Evolutionary conservation across 2,329 filamentous ascomycete species (phyloP).

Genomic region (Cytospora schulzeri): DNA sequence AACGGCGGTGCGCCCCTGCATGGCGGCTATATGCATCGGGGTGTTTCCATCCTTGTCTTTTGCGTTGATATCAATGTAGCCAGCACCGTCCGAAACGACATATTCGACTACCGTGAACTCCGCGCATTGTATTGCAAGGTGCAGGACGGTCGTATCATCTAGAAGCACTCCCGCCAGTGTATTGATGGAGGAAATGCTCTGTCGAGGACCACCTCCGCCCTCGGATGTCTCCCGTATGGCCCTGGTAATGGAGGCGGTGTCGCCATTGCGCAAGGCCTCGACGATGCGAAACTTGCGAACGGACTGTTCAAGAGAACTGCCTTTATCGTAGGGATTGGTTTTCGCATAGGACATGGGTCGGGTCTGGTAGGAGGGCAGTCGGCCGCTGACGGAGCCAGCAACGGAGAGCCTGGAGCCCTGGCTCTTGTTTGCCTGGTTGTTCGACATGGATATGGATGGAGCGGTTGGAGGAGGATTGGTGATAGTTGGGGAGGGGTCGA

Average conservation of each 20-base stretch:
- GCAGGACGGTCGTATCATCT: constrained; percentile 86
- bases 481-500: constrained; percentile 37
- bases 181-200: constrained; percentile 59
- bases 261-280: constrained; percentile 86
- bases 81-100: constrained; percentile 75
- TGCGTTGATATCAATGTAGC: constrained; percentile 78
- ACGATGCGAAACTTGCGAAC: constrained; percentile 93
- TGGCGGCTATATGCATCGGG: constrained; percentile 83
- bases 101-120: constrained; percentile 92
- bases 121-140: constrained; percentile 93
- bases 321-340: constrained; percentile 44
- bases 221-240: constrained; percentile 71
- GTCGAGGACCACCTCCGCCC: constrained; percentile 46
- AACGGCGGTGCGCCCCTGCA: constrained; percentile 76
- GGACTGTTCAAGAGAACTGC: constrained; percentile 79
- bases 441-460: constrained; percentile 41
- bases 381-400: constrained; percentile 43
- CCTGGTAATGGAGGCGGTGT: constrained; percentile 86
- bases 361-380: constrained; percentile 43
- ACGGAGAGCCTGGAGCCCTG: constrained; percentile 52
- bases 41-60: constrained; percentile 94
- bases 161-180: constrained; percentile 49
- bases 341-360: constrained; percentile 34
- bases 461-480: constrained; percentile 37
- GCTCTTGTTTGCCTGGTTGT: constrained; percentile 42